Base-by-base conservation (phyloP, 2,329 filamentous ascomycete species). In the Blumeria hordei region DNA sequence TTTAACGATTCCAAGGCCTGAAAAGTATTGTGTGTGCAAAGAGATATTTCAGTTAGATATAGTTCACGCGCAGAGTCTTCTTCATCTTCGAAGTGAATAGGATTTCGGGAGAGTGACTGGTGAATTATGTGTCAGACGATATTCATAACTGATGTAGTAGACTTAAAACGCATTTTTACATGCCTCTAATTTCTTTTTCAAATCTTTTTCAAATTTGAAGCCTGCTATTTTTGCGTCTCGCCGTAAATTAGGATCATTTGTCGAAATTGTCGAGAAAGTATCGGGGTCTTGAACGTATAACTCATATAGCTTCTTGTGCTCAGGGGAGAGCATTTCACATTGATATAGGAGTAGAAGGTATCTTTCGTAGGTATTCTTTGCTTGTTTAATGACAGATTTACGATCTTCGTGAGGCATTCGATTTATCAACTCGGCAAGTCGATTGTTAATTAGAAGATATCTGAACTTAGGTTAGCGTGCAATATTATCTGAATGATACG, bases 1-100 rank as follows among this genome's bases (percentile, higher is more conserved):
- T 83, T 85, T 56, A 95, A 74, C 16, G 85, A 78, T 67, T 96
- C 92, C n/a, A 98, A 75, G 0, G 81, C 76, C 65, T 92, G 84
- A 63, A 96, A 93, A 5, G 88, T 74, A 65, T 84, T 78, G 67
- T 95, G 86, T 3, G 81, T 76, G 62, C 76, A 78, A 59, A 88
- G 80, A 16, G 76, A 72, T 45, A 94, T 71, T 60, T 86, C 80
- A 0, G 88, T 80, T 33, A 94, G 71, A 63, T 94, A 80, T 34
- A 94, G 72, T 58, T 85, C 76, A 52, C 92, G 80, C 12, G 88
- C 75, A n/a, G 82, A 74, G 61, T 88, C 85, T 63, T 98, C 92
- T 63, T 96, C 92, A 49, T 81, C 79, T 57, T 83, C 78, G 11
- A 79, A 68, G 9, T 75, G 71, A 41, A 69, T 71, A 49, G 78